Conservation (phyloP, 371 early-diverging fungal species). For the Smittium culicis region DNA sequence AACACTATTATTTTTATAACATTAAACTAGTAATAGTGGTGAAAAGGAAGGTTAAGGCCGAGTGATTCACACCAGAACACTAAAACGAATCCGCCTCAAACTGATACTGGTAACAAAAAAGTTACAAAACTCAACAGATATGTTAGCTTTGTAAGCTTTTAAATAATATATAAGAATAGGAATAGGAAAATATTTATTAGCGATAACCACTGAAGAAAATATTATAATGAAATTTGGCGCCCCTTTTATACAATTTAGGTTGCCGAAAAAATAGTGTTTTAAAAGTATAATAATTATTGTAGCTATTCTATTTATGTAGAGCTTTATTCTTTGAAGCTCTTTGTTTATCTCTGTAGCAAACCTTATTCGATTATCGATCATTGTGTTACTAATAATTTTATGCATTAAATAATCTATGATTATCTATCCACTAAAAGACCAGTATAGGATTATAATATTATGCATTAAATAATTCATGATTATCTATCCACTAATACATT, state of each 20-base stretch:
- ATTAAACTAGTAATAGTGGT: no score
- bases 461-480: constrained; percentile 1
- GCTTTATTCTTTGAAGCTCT: background rate
- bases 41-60: no score
- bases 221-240: constrained; percentile 1
- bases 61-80: no score
- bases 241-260: constrained; percentile 1
- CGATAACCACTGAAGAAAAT: constrained; percentile 1
- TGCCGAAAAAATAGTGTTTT: background rate
- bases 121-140: no score
- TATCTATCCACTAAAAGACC: background rate
- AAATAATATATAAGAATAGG: background rate
- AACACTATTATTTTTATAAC: no score
- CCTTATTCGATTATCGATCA: background rate
- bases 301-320: constrained; percentile 1
- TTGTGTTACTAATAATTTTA: constrained; percentile 1
- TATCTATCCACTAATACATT: constrained; percentile 1
- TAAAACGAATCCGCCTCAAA: no score
- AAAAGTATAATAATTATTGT: background rate
- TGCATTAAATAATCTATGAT: background rate
- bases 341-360: background rate
- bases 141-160: background rate
- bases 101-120: no score
- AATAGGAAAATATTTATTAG: background rate
- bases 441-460: background rate